These are phyloP conservation scores for Vanilla planifolia DNA, from an alignment of 106 monocot genomes.

Conservation along the genomic window DNA sequence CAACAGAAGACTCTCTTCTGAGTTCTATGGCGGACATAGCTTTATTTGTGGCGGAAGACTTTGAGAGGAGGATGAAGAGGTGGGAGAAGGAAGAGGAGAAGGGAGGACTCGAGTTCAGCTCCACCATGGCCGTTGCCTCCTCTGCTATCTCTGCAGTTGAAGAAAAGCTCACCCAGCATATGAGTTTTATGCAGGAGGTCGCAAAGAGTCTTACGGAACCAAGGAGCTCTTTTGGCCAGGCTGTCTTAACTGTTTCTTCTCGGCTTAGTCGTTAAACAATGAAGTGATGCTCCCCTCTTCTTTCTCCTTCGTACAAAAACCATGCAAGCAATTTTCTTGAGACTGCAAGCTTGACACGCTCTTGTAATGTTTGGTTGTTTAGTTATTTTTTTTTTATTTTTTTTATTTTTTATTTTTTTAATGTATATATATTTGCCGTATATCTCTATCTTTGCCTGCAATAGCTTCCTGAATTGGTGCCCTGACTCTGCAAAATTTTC, in stretches of 20 bases:
- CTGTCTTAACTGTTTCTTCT: conserved; percentile 36
- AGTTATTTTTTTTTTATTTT: no score
- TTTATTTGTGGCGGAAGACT: conserved; percentile 44
- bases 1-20: no score
- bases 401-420: no score
- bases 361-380: no score
- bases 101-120: not conserved
- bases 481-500: no score
- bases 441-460: no score
- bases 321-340: no score
- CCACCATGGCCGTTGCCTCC: not conserved
- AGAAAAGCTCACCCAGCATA: not conserved
- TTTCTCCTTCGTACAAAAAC: no score
- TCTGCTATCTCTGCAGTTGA: conserved; percentile 2
- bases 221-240: conserved; percentile 16
- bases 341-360: no score
- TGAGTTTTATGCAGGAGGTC: conserved; percentile 1
- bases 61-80: conserved; percentile 32
- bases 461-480: no score
- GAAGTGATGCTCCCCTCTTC: no score
- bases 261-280: conserved; percentile 32
- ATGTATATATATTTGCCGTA: no score
- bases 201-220: conserved; percentile 8
- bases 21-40: conserved; percentile 57
- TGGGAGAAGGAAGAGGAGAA: not conserved